Conservation (phyloP, 108 stramenopile species). For the Skeletonema menzelii region DNA sequence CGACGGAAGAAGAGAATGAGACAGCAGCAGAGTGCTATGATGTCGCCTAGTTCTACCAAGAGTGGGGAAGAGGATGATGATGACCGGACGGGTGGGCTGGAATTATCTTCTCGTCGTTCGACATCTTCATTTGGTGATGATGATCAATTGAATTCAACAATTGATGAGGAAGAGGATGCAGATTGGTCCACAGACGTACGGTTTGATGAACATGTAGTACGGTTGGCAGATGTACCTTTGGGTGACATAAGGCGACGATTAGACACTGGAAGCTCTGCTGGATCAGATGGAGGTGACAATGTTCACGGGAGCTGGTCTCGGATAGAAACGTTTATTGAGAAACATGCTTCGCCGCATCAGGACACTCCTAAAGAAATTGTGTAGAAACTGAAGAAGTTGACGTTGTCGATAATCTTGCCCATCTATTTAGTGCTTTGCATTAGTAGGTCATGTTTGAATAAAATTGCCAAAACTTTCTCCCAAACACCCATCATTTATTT, state of each 20-base stretch:
- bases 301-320: conserved; percentile 11
- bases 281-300: conserved; percentile 15
- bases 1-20: conserved; percentile 15
- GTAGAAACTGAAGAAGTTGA: not conserved
- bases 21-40: not conserved
- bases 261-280: conserved; percentile 5
- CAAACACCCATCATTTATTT: no score
- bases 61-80: conserved; percentile 8
- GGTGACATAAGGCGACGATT: conserved; percentile 2
- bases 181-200: not conserved
- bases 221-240: not conserved
- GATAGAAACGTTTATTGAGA: conserved; percentile 21
- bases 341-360: not conserved
- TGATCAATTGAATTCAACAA: not conserved
- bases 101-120: not conserved
- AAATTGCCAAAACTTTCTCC: no score
- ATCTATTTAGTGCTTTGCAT: no score
- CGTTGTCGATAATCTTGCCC: no score
- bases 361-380: not conserved
- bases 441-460: no score
- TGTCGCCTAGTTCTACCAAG: conserved; percentile 15
- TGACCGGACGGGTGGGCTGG: not conserved
- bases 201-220: not conserved
- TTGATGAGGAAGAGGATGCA: not conserved
- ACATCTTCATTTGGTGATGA: conserved; percentile 1